phyloP scores from a whole-genome alignment of 257 asterid genomes.

The Schizonepeta tenuifolia region DNA sequence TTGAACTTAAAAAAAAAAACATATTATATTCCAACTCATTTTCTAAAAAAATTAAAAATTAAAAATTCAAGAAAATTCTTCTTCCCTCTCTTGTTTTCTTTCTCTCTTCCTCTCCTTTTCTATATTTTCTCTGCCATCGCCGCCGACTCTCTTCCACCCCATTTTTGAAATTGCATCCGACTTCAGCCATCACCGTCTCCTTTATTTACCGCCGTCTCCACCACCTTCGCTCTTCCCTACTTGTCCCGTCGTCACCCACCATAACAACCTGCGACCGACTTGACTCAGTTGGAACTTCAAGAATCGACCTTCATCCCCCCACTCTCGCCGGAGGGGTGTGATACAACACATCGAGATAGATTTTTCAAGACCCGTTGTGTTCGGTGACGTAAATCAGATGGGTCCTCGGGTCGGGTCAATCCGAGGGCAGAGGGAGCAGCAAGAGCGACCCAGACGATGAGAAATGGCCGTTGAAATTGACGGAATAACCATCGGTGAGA shows the following conservation, averaged over 20 bases:
- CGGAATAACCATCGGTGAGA: constrained; percentile 76
- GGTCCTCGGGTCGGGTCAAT: constrained; percentile 23
- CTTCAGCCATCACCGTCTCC: no score
- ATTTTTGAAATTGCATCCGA: no score
- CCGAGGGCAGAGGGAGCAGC: constrained; percentile 35
- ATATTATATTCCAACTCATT: no score
- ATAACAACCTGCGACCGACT: constrained; percentile 58
- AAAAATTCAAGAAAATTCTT: no score
- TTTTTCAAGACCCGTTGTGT: constrained; percentile 64
- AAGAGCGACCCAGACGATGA: constrained; percentile 51
- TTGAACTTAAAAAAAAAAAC: no score
- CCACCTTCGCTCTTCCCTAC: no score
- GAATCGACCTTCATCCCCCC: constrained; percentile 44
- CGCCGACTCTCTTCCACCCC: no score
- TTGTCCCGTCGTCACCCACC: constrained; percentile 44
- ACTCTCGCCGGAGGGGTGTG: background rate
- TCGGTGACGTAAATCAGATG: constrained; percentile 77
- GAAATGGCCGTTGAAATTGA: constrained; percentile 80
- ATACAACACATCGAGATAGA: constrained; percentile 59
- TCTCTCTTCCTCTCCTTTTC: no score
- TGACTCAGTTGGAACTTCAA: constrained; percentile 34
- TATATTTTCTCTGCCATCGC: no score
- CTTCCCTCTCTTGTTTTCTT: no score
- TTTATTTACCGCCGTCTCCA: no score
- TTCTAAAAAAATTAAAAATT: no score